Base-by-base conservation (phyloP, 2,329 filamentous ascomycete genomes). In the Aspergillus udagawae region DNA sequence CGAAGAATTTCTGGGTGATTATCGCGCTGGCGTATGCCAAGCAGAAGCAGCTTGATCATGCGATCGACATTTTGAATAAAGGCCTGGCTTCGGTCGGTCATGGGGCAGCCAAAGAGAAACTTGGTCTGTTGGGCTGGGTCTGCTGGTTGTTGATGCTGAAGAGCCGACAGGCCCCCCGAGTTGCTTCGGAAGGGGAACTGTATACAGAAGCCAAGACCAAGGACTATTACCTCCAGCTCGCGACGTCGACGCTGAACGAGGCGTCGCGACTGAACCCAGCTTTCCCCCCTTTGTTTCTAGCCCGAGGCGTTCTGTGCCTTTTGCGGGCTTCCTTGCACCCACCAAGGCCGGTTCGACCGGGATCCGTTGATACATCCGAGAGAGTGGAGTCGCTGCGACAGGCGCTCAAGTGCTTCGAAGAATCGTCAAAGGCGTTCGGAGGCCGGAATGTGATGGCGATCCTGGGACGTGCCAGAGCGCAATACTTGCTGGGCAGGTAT, bases 11-110 rank as follows among this genome's bases (percentile, higher is more conserved):
- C 66, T 99, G 95, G 95, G 93, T 99, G 82, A 93, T 91, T n/a
- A 94, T 97, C 64, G 90, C 95, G 45, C 82, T 97, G 58, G 93
- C 93, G 50, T 99, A 99, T 71, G 93, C 94, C 44, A 99, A 97
- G 78, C 91, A 96, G 77, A 87, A 88, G 70, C 96, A 96, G 77
- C 85, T 94, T 60, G 92, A 97, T 70, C 90, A 94, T 77, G 86
- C 86, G 52, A 83, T 89, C 59, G 85, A 88, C 60, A 86, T 89
- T 54, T 75, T 89, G 64, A 85, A 87, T 51, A 89, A 90, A 67
- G 91, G 90, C 51, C 81, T 91, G 65, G 82, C 83, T 59, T 90
- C 89, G 65, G 86, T 91, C 67, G 82, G 81, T 55, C 86, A 86
- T 66, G 82, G 81, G 38, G 88, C 86, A 61, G 84, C 87, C 45